Evolutionary conservation across 805 yeast species (phyloP).

Genomic region (Cyberlindnera japonica): DNA sequence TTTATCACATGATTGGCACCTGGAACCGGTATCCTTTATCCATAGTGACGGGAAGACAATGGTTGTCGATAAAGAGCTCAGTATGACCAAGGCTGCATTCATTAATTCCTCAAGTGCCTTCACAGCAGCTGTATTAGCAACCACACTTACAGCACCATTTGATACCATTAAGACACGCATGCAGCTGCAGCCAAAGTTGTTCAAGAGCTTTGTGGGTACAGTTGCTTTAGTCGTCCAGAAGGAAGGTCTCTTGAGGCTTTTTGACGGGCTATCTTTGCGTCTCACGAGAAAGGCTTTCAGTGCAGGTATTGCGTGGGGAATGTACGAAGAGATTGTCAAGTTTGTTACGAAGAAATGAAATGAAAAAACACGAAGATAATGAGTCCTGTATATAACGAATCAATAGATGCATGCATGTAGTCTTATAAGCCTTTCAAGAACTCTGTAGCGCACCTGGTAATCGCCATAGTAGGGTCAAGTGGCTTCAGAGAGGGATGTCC

Average conservation of each 20-base stretch:
- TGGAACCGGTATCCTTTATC: background rate
- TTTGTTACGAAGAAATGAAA: constrained; percentile 2
- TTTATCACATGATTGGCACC: constrained; percentile 4
- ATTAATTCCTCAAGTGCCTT: constrained; percentile 77
- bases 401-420: background rate
- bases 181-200: constrained; percentile 61
- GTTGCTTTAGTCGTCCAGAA: constrained; percentile 34
- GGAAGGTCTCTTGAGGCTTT: constrained; percentile 55
- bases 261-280: constrained; percentile 81
- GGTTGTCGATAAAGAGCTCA: constrained; percentile 15
- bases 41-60: constrained; percentile 15
- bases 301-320: constrained; percentile 96
- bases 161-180: constrained; percentile 91
- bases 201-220: constrained; percentile 41
- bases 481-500: constrained; percentile 4
- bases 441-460: constrained; percentile 3
- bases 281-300: constrained; percentile 82
- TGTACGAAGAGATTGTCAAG: constrained; percentile 82
- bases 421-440: background rate
- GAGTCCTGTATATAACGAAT: background rate
- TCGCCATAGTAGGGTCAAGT: constrained; percentile 14
- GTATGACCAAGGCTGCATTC: constrained; percentile 43
- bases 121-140: constrained; percentile 72
- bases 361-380: background rate
- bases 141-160: constrained; percentile 89